These are phyloP conservation scores for Aspergillus alliaceus DNA, from an alignment of 2,329 filamentous ascomycete genomes.

Conservation along the genomic window DNA sequence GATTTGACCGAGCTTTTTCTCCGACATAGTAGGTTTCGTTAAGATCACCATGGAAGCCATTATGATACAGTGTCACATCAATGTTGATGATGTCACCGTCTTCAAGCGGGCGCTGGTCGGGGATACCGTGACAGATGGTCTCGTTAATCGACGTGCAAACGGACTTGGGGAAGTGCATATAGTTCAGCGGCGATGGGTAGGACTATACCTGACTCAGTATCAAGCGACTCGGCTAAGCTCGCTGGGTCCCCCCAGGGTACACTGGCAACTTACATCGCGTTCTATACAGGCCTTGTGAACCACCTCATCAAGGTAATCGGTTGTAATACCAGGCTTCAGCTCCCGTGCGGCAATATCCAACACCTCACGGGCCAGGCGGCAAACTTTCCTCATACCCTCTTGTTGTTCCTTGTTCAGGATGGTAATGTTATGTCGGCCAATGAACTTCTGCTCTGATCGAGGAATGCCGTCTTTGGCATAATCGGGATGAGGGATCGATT, in stretches of 20 bases:
- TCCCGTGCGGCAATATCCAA: slow-evolving; percentile 86
- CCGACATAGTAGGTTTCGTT: slow-evolving; percentile 99
- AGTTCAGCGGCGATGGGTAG: slow-evolving; percentile 93
- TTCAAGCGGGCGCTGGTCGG: slow-evolving; percentile 79
- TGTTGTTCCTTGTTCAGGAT: slow-evolving; percentile 77
- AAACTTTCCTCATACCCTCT: slow-evolving; percentile 91
- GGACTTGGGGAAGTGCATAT: slow-evolving; percentile 95
- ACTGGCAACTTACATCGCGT: slow-evolving; percentile 68
- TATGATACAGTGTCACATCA: slow-evolving; percentile 91
- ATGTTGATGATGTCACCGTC: slow-evolving; percentile 98
- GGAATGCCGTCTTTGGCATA: slow-evolving; percentile 84
- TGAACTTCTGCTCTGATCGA: slow-evolving; percentile 62
- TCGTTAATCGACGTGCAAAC: slow-evolving; percentile 96
- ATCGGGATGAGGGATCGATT: slow-evolving; percentile 78
- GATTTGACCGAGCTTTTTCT: slow-evolving; percentile 77
- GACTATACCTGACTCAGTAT: slow-evolving; percentile 57
- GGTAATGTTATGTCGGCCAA: slow-evolving; percentile 76
- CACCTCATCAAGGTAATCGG: slow-evolving; percentile 90
- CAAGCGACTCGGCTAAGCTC: background rate
- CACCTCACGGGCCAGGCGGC: slow-evolving; percentile 82
- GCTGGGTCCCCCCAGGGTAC: background rate
- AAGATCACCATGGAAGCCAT: slow-evolving; percentile 91
- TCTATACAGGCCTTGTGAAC: slow-evolving; percentile 95
- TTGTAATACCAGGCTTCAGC: slow-evolving; percentile 86
- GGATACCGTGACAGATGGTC: slow-evolving; percentile 97